Base-by-base conservation (phyloP, 2,329 filamentous ascomycete genomes). In the Aspergillus luchuensis region DNA sequence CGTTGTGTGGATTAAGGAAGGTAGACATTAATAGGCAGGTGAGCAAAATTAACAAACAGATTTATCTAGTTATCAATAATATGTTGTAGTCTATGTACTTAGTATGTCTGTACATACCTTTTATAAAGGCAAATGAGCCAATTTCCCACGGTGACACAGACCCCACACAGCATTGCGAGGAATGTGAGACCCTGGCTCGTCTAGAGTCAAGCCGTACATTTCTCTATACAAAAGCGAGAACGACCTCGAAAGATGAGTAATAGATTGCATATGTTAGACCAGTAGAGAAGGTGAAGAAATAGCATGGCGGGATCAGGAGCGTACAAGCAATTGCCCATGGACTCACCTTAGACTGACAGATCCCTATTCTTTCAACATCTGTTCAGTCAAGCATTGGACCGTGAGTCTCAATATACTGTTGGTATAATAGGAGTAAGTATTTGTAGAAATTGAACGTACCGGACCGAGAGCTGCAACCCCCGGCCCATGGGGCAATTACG, bases 351-450 rank as follows among this genome's bases (percentile, higher is more conserved):
- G 51, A 30, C 3, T 52, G 23, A 3, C 86, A 82, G 60, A 90
- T 85, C 72, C 76, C 66, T 54, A 84, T 77, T 36, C 80, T 84
- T 7, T 87, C 70, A 66, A 87, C 72, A 1, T 88, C 71, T 64
- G 17, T 19, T 19, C 17, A 88, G 88, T 4, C 85, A 17, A 86
- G 76, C 23, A 88, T 79, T 1, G 85, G 84, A 0, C 83, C 84
- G 0, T 84, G 71, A 83, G 0, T 83, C 83, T 4, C 83, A 78
- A 74, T 82, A 86, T 0, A 83, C 81, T 76, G 68, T 36, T 2
- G 25, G 79, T 73, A 2, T 33, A 13, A 1, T 33, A 33, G 10
- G 30, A 11, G 10, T 13, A 11, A 33, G 30, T 11, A 13, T 4
- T 13, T 33, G 10, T 5, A 33, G 30, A 4, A 33, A 33, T 5